phyloP scores from a whole-genome alignment of 352 stramenopile genomes.

The Phytophthora quininea region DNA sequence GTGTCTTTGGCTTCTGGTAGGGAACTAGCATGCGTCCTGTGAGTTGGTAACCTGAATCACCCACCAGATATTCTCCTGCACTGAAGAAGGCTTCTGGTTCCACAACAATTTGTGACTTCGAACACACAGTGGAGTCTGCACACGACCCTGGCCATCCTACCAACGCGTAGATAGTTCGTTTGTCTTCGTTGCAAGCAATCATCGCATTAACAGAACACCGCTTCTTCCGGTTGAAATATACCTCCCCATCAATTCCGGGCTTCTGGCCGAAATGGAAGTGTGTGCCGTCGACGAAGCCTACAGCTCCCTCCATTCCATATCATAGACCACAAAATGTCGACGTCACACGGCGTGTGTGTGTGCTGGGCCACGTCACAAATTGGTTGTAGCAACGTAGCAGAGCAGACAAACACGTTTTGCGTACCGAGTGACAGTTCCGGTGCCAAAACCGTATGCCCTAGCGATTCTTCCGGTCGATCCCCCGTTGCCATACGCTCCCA shows the following conservation, averaged over 20 bases:
- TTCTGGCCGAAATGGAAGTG: slow-evolving; percentile 4
- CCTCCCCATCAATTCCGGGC: slow-evolving; percentile 4
- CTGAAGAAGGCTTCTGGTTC: neutral
- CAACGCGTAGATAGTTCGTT: neutral
- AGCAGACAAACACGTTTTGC: neutral
- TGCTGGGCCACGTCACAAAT: slow-evolving; percentile 2
- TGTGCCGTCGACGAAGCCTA: slow-evolving; percentile 9
- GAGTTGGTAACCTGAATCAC: no score
- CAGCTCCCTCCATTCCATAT: slow-evolving; percentile 4
- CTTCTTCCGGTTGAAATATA: slow-evolving; percentile 3
- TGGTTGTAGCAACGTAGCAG: neutral
- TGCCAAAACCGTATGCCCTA: no score
- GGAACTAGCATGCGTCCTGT: slow-evolving; percentile 4
- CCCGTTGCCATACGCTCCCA: no score
- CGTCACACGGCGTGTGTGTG: neutral
- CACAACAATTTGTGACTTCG: neutral
- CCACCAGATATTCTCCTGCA: slow-evolving; percentile 9
- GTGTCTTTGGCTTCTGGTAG: neutral
- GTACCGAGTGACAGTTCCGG: no score
- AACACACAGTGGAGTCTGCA: neutral
- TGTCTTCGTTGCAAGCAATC: slow-evolving; percentile 6
- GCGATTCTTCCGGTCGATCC: no score
- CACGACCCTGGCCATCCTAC: slow-evolving; percentile 11
- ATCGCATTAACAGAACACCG: slow-evolving; percentile 1
- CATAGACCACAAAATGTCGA: slow-evolving; percentile 1